Base-by-base conservation (phyloP, 257 asterid genomes). In the Plantago major region DNA sequence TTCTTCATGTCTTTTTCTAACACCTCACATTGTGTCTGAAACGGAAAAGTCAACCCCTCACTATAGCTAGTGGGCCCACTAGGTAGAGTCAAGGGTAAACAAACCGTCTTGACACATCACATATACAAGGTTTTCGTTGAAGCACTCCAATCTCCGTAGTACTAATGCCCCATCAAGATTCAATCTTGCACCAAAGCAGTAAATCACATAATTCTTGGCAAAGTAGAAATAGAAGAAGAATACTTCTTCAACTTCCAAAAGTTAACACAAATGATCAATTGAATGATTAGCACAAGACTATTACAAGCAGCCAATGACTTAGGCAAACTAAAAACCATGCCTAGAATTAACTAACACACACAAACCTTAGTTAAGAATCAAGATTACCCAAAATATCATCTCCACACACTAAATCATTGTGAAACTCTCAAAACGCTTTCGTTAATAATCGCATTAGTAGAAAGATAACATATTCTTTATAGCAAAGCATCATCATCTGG, bases 401-500 rank as follows among this genome's bases (percentile, higher is more conserved):
- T 62, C 68, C 67, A 64, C 67, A 65, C 58, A 57, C 33, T 6
- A 63, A 73, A 63, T 16, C 45, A 70, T 58, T 73, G 38, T 54
- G 40, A 55, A 60, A 13, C 53, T 17, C 64, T 60, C 42, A 30
- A 52, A 42, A 22, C 54, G 13, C 64, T 30, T 60, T 11, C 37
- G 48, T 22, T 16, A 58, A 18, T 17, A 58, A 38, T 60, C 53
- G 3, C 62, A 59, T 72, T 74, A 71, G 79, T 67, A 42, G 66
- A 55, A 71, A 60, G 59, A 44, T 67, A 67, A 47, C 72, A 58
- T 58, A 65, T 82, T 81, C 76, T 68, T 80, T 80, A 92, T 80
- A 89, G 64, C 79, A 89, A 60, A 14, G 95, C 99, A 40, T 92
- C 95, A 7, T 92, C 99, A 46, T 89, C 99, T 60, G 97, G 99